Evolutionary conservation across 106 monocot genomes (phyloP), one percentile per base, ranked within the genome.

Genomic region (Amphibolis antarctica): DNA sequence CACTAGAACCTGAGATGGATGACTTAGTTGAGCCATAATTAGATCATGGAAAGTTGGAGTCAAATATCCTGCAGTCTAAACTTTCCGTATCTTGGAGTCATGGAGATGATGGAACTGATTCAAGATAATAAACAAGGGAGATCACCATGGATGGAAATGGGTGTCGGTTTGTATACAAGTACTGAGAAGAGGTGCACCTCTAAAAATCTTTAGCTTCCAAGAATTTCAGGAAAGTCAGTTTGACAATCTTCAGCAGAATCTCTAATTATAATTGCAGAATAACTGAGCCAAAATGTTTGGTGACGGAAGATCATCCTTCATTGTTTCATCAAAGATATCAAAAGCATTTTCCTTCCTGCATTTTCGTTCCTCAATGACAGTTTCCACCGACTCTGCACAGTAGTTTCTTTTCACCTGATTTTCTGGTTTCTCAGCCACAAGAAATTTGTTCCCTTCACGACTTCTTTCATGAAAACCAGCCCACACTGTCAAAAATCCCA

Each of bases 391-490:
- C 53, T 81, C 79, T 18, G 72, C 29, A 48, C 86, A 92, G 29
- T 67, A 82, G 44, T 85, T 87, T 51, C 85, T 83, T 30, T 71
- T 81, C 20, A 12, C 69, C 51, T 83, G 88, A 48, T 79, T 85
- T 42, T 64, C 12, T 3, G 93, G 78, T 57, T 66, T 89, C 42
- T 89, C 74, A 15, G 85, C 93, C 11, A 89, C 74, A 29, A 64
- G 23, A 30, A 89, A 93, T 62, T 93, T 93, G 71, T 78, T 83
- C 10, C 85, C 88, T 20, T 83, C 81, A 31, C 85, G 76, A 13
- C 66, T 42, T 74, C 89, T 76, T 75, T 89, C 93, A 42, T 81
- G 68, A 80, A 93, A 93, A 26, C 83, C 85, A 46, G 93, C 93
- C 93, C 93, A 93, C 31, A 77, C 96, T 81, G 76, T 30, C 65